Evolutionary conservation across 169 alveolate genomes (phyloP).

Genomic region (Pseudocohnilembus persalinus): DNA sequence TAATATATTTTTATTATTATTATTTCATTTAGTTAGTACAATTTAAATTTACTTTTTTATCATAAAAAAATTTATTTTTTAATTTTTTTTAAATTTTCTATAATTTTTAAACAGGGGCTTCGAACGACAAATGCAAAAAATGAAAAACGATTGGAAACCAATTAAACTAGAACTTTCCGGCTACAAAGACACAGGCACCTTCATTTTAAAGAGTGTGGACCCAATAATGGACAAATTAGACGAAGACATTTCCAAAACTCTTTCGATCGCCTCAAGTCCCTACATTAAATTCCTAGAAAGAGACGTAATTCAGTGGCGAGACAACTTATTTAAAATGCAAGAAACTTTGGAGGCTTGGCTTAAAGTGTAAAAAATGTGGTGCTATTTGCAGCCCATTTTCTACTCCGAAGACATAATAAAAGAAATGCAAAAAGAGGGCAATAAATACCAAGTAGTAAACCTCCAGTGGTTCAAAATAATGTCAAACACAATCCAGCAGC

Average conservation of each 20-base stretch:
- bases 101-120: slow-evolving; percentile 30
- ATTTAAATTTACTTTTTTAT: too few relatives aligned
- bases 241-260: slow-evolving; percentile 73
- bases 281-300: slow-evolving; percentile 70
- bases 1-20: too few relatives aligned
- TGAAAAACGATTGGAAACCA: slow-evolving; percentile 79
- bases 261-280: slow-evolving; percentile 73
- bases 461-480: slow-evolving; percentile 75
- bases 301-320: slow-evolving; percentile 73
- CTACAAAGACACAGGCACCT: slow-evolving; percentile 72
- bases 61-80: too few relatives aligned
- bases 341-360: slow-evolving; percentile 83
- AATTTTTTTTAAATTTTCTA: too few relatives aligned
- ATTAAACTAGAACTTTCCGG: slow-evolving; percentile 67
- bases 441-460: slow-evolving; percentile 73
- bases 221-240: slow-evolving; percentile 79
- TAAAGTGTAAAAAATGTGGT: slow-evolving; percentile 73
- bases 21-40: background rate
- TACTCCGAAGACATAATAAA: slow-evolving; percentile 75
- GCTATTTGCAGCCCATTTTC: slow-evolving; percentile 76
- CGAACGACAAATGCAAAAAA: slow-evolving; percentile 68
- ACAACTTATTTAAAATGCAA: slow-evolving; percentile 65
- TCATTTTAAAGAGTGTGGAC: slow-evolving; percentile 72
- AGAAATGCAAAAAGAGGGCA: slow-evolving; percentile 74
- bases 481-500: slow-evolving; percentile 60